Evolutionary conservation across 2,329 filamentous ascomycete genomes (phyloP), one percentile per base, ranked within the genome.

Genomic region (Colletotrichum endophyticum): DNA sequence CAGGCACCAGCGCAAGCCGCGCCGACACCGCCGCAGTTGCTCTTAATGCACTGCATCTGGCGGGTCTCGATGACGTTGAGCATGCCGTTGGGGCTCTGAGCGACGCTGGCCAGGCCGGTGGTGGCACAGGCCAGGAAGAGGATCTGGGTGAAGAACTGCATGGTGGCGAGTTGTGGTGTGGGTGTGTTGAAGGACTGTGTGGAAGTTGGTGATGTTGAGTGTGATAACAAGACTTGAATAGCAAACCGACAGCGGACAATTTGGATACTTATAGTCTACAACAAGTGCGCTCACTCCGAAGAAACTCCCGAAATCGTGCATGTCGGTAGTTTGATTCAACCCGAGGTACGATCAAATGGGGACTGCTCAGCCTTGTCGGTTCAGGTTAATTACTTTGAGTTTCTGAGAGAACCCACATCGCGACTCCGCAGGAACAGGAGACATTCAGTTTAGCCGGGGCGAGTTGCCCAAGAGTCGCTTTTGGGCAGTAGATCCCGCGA

Each of bases 221-320:
- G 44, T 36, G 34, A 22, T 13, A 2, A 13, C n/a, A 22, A 25
- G 44, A 22, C 0, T 53, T 22, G 15, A 39, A 0, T 16, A 3
- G 0, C 4, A 0, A 19, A 39, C 0, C 11, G 11, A 53, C n/a
- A 8, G n/a, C 12, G 13, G n/a, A 53, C 1, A 6, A 22, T 22
- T 53, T 22, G 6, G 3, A 53, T 53, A 22, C n/a, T 53, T 53
- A 53, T 53, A 53, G 44, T 53, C 44, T 22, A 25, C 12, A 22
- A 13, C 3, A 3, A 2, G n/a, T 25, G 3, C n/a, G n/a, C 44
- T 4, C 4, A 22, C 2, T 53, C 44, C 44, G 44, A 22, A 53
- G 44, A 53, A 53, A 53, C 44, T 13, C n/a, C 44, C n/a, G n/a
- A 13, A 22, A 22, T 53, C n/a, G 44, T 53, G n/a, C n/a, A 22